Evolutionary conservation across 768 basidiomycete species (phyloP), one percentile per base, ranked within the genome.

Genomic region (Calocybe cyanea): DNA sequence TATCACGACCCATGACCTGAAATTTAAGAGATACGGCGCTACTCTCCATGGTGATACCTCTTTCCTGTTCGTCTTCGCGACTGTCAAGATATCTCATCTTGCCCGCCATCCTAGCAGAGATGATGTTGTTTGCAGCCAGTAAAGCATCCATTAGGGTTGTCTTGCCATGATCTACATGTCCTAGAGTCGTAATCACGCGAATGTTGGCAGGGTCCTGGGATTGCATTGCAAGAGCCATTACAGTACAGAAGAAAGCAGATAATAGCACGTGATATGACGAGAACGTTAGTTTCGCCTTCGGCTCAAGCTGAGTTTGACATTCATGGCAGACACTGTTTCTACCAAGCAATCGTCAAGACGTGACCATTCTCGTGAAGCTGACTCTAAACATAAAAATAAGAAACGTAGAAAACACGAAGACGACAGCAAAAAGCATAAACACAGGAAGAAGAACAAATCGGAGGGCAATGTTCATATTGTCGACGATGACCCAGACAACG

Each of bases 31-130:
- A 92, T 5, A 98, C 87, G 0, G 96, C 94, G 62, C 90, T 93
- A 53, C 90, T 92, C 66, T 99, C 94, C 96, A 99, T 98, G 0
- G 96, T 98, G 50, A 99, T 99, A 2, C 96, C 96, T 40, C 96
- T 73, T 66, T 98, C 86, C 57, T 97, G 94, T 59, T 99, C 96
- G 57, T 98, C 96, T 61, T 97, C 93, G 53, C 96, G 76, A 48
- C 87, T 91, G 61, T 99, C 96, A 43, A 98, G 72, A 63, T 95
- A 99, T 43, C 96, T 76, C 65, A 98, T 83, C 63, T 96, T 98
- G 8, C 96, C 96, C 2, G 93, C 95, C 84, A 97, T 88, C 43
- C 89, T 72, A 8, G 84, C 67, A 0, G 95, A 97, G 57, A 99
- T 97, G 61, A 99, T 98, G 59, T 92, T 95, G 69, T 98, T 98